Percentiles rank a stretch among this genome's conserved stretches.
Conservation (phyloP, 768 basidiomycete species). For the Agrocybe pediades region DNA sequence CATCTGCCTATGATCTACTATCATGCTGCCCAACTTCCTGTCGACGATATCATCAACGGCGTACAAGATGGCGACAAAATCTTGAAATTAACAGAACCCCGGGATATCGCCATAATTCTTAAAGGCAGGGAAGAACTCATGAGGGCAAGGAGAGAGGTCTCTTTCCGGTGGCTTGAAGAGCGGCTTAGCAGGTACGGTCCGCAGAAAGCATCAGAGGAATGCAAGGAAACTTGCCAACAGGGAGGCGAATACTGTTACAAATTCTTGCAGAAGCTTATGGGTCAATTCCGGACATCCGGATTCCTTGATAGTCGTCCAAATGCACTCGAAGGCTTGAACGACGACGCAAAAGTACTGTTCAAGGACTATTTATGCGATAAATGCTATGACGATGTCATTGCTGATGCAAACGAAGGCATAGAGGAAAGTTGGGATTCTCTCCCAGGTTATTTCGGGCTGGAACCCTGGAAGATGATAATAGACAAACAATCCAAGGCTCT, state of each 20-base stretch:
- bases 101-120: conserved; percentile 6
- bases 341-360: conserved; percentile 1
- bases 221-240: not conserved
- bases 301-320: conserved; percentile 14
- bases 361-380: conserved; percentile 12
- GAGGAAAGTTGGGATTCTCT: conserved; percentile 11
- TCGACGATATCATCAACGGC: conserved; percentile 19
- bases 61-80: conserved; percentile 12
- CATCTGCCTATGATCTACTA: conserved; percentile 24
- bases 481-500: too few relatives aligned
- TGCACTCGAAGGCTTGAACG: conserved; percentile 12
- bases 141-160: conserved; percentile 12
- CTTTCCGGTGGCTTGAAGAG: conserved; percentile 17
- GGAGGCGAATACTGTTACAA: not conserved
- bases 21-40: conserved; percentile 22
- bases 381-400: conserved; percentile 8
- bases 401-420: conserved; percentile 3
- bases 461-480: conserved; percentile 9
- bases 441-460: conserved; percentile 8
- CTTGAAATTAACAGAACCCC: not conserved
- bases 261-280: not conserved
- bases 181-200: not conserved
- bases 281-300: conserved; percentile 8
- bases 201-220: not conserved
- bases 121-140: conserved; percentile 18